Base-by-base conservation (phyloP, 225 moss, liverwort and hornwort genomes). In the Pseudoscleropodium purum region DNA sequence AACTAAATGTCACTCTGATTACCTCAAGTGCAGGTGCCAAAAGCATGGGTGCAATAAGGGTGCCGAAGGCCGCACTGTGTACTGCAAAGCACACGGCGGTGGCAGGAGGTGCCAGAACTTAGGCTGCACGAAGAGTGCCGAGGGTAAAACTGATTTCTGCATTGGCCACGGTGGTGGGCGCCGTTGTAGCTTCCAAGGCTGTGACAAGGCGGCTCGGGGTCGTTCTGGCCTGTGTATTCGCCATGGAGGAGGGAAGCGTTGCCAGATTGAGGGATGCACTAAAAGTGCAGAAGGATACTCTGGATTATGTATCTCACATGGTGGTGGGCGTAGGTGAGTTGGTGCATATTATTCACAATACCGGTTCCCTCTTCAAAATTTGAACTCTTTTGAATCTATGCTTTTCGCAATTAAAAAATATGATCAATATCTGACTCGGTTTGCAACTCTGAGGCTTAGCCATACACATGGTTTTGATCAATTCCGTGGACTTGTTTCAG, bases 21-120 rank as follows among this genome's bases (percentile, higher is more conserved):
- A 77, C 89, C 92, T 93, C 93, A 95, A 92, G 95, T 93, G 92
- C 92, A 95, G 99, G 85, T 99, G 99, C 88, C 97, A 99, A 92
- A 99, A 97, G 94, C 95, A 96, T 90, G 99, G 97, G 36, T 99
- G 99, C 91, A 99, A 96, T 84, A 99, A 99, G 81, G 99, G 99
- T 77, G 99, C 99, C 7, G 99, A 99, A 86, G 99, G 99, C 26
- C 96, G 99, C 66, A 99, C 99, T 17, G 99, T 99, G 18, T 99
- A 97, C 86, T 99, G 99, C 89, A 99, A 99, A 92, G 99, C 97
- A 49, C 99, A 99, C 85, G 99, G 99, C 24, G 99, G 99, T 34
- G 99, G 99, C 80, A 93, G 99, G 63, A 94, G 99, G 64, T 99
- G 99, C 84, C 99, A 99, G 79, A 99, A 90, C 82, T 84, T 99